Evolutionary conservation across 2,329 filamentous ascomycete species (phyloP).

Genomic region (Cladophialophora immunda): DNA sequence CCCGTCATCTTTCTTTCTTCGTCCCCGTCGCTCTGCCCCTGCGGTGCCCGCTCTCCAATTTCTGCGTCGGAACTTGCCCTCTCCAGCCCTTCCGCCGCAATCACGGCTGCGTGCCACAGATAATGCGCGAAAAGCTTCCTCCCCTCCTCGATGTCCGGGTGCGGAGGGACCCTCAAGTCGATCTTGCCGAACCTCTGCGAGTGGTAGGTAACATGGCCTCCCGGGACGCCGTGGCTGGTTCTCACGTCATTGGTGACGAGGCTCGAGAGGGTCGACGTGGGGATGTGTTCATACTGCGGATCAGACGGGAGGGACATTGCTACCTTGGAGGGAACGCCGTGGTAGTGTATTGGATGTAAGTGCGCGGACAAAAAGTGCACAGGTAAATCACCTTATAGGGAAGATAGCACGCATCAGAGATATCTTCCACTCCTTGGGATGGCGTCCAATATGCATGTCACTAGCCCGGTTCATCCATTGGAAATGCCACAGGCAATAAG

Average conservation of each 20-base stretch:
- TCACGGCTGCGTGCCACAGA: conserved; percentile 63
- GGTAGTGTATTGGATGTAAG: too few species aligned
- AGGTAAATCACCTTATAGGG: too few species aligned
- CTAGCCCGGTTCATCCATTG: too few species aligned
- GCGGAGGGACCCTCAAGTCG: conserved; percentile 51
- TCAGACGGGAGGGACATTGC: conserved; percentile 33
- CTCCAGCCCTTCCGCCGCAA: conserved; percentile 55
- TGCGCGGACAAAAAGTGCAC: too few species aligned
- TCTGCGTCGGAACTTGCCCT: conserved; percentile 39
- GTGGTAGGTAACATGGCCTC: conserved; percentile 60
- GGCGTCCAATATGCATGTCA: too few species aligned
- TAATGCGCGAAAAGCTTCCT: conserved; percentile 66
- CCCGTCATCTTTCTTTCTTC: conserved; percentile 22
- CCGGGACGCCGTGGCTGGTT: conserved; percentile 63
- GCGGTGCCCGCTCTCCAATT: conserved; percentile 16
- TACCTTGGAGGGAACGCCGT: too few species aligned
- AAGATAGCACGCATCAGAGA: too few species aligned
- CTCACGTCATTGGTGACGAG: conserved; percentile 66
- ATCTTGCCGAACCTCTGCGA: conserved; percentile 53
- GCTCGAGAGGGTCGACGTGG: conserved; percentile 60
- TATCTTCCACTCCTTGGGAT: too few species aligned
- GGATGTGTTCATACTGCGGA: conserved; percentile 60
- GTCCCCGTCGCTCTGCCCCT: conserved; percentile 27
- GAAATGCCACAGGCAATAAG: too few species aligned
- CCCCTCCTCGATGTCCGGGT: conserved; percentile 59